phyloP scores from a whole-genome alignment of 2,329 filamentous ascomycete genomes.

The Aureobasidium leucospermi region DNA sequence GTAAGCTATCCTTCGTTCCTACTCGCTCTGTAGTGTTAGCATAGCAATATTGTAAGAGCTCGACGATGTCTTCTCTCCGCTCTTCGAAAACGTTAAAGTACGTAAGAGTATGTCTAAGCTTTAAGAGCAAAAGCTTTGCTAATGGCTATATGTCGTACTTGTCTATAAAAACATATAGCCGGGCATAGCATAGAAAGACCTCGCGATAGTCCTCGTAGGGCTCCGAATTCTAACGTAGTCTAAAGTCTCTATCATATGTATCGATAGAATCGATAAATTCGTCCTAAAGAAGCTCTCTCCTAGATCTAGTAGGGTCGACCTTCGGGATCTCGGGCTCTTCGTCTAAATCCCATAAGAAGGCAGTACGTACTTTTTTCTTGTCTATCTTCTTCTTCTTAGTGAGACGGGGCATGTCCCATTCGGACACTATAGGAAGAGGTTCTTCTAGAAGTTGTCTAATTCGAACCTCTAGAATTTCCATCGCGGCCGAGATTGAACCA shows the following conservation, averaged over 20 bases:
- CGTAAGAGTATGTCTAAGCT: slow-evolving; percentile 28
- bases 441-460: background rate
- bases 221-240: background rate
- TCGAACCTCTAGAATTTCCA: background rate
- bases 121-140: slow-evolving; percentile 25
- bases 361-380: background rate
- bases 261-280: background rate
- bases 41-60: slow-evolving; percentile 31
- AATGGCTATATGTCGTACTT: slow-evolving; percentile 32
- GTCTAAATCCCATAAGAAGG: background rate
- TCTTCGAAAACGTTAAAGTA: slow-evolving; percentile 25
- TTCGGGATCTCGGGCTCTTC: background rate
- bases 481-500: background rate
- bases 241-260: background rate
- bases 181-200: slow-evolving; percentile 35
- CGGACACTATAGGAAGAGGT: background rate
- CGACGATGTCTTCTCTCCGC: slow-evolving; percentile 25
- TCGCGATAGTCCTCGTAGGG: slow-evolving; percentile 20
- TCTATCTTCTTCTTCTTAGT: background rate
- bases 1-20: background rate
- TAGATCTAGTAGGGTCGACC: background rate
- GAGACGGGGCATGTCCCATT: background rate
- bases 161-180: slow-evolving; percentile 35
- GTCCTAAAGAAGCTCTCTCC: background rate
- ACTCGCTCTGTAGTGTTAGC: slow-evolving; percentile 22